These are phyloP conservation scores for Malania oleifera DNA, from an alignment of 164 flowering plant genomes.

Conservation along the genomic window DNA sequence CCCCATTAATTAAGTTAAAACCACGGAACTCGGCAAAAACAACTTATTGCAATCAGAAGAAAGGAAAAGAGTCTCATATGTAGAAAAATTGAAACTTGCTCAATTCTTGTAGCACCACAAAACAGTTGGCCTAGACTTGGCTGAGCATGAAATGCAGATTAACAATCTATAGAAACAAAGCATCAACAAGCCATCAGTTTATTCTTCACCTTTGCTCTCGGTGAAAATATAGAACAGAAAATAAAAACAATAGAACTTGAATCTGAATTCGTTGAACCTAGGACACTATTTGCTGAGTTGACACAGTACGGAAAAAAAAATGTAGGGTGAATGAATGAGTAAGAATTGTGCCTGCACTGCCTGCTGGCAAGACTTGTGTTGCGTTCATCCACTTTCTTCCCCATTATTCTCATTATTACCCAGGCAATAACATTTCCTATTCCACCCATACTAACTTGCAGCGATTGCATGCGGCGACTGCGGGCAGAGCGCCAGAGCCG, in stretches of 20 bases:
- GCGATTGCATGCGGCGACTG: too few relatives aligned
- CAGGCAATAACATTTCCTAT: too few relatives aligned
- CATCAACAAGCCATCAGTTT: background rate
- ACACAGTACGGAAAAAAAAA: background rate
- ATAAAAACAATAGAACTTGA: too few relatives aligned
- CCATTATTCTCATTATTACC: too few relatives aligned
- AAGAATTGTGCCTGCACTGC: constrained; percentile 30
- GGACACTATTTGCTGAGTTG: too few relatives aligned
- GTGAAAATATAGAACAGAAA: too few relatives aligned
- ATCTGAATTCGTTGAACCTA: background rate
- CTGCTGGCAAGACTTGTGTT: constrained; percentile 83
- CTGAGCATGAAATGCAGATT: constrained; percentile 73
- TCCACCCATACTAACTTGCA: too few relatives aligned
- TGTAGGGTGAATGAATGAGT: background rate
- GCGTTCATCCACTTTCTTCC: constrained; percentile 95
- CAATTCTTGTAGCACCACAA: constrained; percentile 90
- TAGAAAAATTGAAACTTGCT: constrained; percentile 56
- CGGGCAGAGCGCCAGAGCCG: too few relatives aligned
- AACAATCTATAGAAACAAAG: constrained; percentile 54
- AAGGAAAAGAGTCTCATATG: too few relatives aligned
- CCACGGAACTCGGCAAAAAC: too few relatives aligned
- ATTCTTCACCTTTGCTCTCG: background rate
- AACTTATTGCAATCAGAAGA: too few relatives aligned
- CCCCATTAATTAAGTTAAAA: too few relatives aligned
- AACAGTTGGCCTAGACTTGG: constrained; percentile 57